Percentiles rank a stretch among this genome's conserved stretches.
Evolutionary conservation across 192 early-diverging fungal genomes (phyloP).

Genomic region (Coemansia sp.): DNA sequence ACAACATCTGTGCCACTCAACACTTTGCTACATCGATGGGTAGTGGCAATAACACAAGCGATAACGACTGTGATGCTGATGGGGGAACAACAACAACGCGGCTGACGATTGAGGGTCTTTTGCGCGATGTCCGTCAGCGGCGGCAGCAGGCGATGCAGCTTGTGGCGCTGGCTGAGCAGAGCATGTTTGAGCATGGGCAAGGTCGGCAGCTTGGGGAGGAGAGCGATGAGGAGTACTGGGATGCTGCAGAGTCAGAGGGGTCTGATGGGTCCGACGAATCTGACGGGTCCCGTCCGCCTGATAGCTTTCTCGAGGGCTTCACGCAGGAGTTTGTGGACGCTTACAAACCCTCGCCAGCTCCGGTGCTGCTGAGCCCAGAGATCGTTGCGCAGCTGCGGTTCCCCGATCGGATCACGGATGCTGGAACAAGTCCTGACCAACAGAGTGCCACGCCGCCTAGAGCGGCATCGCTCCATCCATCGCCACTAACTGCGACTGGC

Average conservation of each 20-base stretch:
- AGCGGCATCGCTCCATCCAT: background rate
- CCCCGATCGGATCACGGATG: background rate
- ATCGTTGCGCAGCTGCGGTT: background rate
- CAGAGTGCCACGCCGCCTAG: background rate
- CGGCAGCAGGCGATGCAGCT: conserved; percentile 29
- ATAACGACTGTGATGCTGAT: background rate
- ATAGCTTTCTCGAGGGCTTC: conserved; percentile 42
- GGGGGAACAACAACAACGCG: background rate
- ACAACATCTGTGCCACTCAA: background rate
- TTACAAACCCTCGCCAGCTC: conserved; percentile 13
- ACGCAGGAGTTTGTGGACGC: conserved; percentile 40
- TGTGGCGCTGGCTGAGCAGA: conserved; percentile 33
- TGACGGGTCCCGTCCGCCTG: conserved; percentile 15
- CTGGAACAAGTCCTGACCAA: background rate
- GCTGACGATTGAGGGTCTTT: conserved; percentile 18
- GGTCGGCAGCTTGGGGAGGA: no score
- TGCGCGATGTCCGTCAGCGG: conserved; percentile 22
- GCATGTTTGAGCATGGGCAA: conserved; percentile 11
- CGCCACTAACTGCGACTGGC: background rate
- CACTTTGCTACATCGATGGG: background rate
- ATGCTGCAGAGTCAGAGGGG: background rate
- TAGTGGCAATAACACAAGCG: background rate
- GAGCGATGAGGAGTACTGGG: background rate
- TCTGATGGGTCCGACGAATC: background rate
- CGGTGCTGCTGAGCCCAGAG: background rate